Base-by-base conservation (phyloP, 306 rosid species). In the Dryas octopetala region DNA sequence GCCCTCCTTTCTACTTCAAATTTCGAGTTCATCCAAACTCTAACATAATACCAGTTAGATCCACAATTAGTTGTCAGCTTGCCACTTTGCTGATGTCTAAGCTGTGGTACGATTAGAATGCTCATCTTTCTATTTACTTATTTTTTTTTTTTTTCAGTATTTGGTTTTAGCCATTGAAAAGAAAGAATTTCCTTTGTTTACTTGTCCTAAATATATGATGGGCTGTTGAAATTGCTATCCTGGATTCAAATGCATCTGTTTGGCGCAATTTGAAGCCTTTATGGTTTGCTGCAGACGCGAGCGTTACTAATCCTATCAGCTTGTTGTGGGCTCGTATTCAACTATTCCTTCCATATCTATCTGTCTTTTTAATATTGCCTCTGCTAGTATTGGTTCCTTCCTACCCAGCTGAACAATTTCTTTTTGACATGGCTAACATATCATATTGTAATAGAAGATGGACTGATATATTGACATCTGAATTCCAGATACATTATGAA, bases 401-500 rank as follows among this genome's bases (percentile, higher is more conserved):
- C 7, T 15, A 59, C 15, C 38, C 5, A 9, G 8, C 7, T 54
- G 47, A 48, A n/a, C 16, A 14, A 12, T 19, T 14, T 26, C n/a
- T 5, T 70, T 63, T 48, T 13, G 51, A 49, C 17, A 5, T 17
- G 28, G 2, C 32, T 57, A 9, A 19, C 16, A 26, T 4, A 51
- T 62, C 43, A 9, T 23, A 23, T 63, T 7, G 7, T 28, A 14
- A 44, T 43, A 8, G 52, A 9, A 23, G 46, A 60, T 60, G n/a
- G 48, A 52, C 48, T 84, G 70, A 81, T 57, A 62, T 40, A 51
- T 32, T 70, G 74, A 79, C 55, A 41, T 70, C 32, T 79, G n/a
- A 55, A 67, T 83, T 81, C 28, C 79, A 89, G 88, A 77, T 79
- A 84, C 92, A 87, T 83, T 83, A 90, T 90, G 97, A 90, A 59